A percentile compares a stretch with the other conserved stretches of the same genome.
These are phyloP conservation scores for Medicago arabica DNA, from an alignment of 306 rosid genomes.

Conservation along the genomic window DNA sequence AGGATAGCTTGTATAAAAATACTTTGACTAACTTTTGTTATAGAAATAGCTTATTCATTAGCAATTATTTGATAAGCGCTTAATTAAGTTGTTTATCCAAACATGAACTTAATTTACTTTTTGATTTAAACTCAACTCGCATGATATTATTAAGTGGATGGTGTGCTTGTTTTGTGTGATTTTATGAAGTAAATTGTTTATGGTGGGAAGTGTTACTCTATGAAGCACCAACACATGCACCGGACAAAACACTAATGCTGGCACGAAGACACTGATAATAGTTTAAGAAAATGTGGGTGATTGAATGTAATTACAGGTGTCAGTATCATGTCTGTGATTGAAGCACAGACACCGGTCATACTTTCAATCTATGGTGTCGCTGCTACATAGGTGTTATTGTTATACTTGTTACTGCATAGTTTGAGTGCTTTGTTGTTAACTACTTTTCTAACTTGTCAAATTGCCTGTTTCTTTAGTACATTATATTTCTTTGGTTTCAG, in stretches of 20 bases:
- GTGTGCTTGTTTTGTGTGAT: slow-evolving; percentile 20
- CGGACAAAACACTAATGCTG: background rate
- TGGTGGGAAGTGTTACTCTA: slow-evolving; percentile 3
- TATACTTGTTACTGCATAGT: slow-evolving; percentile 4
- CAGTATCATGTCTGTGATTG: background rate
- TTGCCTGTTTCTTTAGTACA: slow-evolving; percentile 15
- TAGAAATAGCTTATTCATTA: no score
- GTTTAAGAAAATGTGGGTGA: background rate
- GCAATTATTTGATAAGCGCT: no score
- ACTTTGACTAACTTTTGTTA: no score
- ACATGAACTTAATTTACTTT: no score
- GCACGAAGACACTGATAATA: background rate
- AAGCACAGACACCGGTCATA: background rate
- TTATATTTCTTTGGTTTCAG: slow-evolving; percentile 50
- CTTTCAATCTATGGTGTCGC: background rate
- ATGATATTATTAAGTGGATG: slow-evolving; percentile 17
- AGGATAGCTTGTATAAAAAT: no score
- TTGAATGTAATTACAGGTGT: background rate
- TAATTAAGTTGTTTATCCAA: no score
- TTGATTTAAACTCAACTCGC: background rate
- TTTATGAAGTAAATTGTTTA: slow-evolving; percentile 20
- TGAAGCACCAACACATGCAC: background rate
- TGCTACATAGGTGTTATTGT: background rate
- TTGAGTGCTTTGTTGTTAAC: slow-evolving; percentile 8
- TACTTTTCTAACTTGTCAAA: background rate